These are phyloP conservation scores for Cystobasidium pallidum DNA, from an alignment of 1,284 basidiomycete species.

Conservation along the genomic window DNA sequence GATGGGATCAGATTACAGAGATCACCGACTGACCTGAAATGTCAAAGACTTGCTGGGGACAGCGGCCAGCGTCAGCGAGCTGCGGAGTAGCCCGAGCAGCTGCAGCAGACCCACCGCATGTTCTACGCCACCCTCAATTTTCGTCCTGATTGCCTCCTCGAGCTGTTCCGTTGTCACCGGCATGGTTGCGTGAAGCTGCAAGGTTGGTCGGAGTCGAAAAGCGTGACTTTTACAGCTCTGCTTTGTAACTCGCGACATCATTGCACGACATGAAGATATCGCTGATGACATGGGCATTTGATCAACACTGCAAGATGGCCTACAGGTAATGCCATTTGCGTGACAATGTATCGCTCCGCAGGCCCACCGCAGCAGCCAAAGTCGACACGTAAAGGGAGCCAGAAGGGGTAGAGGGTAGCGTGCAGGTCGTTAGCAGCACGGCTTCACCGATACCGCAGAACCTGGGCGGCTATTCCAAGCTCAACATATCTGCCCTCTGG, in stretches of 20 bases:
- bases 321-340: neutral
- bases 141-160: slow-evolving; percentile 36
- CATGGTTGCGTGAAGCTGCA: slow-evolving; percentile 22
- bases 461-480: too few species aligned
- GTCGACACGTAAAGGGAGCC: neutral
- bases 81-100: neutral
- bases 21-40: slow-evolving; percentile 50
- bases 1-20: slow-evolving; percentile 45
- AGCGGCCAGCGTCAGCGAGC: neutral
- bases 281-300: neutral
- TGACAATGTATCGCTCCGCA: neutral
- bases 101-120: slow-evolving; percentile 29
- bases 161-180: slow-evolving; percentile 35
- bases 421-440: neutral
- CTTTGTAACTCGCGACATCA: neutral
- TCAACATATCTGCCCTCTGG: neutral
- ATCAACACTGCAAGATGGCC: neutral
- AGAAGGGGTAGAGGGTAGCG: neutral
- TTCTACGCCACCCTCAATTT: slow-evolving; percentile 33
- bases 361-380: neutral
- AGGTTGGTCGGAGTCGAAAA: neutral
- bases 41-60: slow-evolving; percentile 50
- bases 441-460: neutral
- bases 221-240: slow-evolving; percentile 17
- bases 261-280: neutral